Evolutionary conservation across 202 grass and related monocot genomes (phyloP).

Genomic region (Schoenoplectus tabernaemontani): DNA sequence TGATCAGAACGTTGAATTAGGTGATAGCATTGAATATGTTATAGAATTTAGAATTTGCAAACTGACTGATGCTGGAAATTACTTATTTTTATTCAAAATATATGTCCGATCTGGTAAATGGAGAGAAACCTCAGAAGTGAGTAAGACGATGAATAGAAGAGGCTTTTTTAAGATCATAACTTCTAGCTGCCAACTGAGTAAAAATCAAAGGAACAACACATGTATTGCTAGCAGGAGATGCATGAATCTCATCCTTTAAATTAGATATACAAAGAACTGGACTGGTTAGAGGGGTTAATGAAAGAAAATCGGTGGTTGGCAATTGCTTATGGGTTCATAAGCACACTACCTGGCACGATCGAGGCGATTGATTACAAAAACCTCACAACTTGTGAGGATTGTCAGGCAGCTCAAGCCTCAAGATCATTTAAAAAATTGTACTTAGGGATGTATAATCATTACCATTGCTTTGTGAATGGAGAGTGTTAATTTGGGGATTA

Average conservation of each 20-base stretch:
- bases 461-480: slow-evolving; percentile 65
- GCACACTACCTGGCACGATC: slow-evolving; percentile 56
- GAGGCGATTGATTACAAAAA: slow-evolving; percentile 60
- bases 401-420: slow-evolving; percentile 63
- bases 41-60: slow-evolving; percentile 73
- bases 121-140: slow-evolving; percentile 44
- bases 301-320: slow-evolving; percentile 58
- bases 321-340: slow-evolving; percentile 77
- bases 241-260: slow-evolving; percentile 56
- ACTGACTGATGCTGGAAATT: slow-evolving; percentile 67
- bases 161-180: slow-evolving; percentile 62
- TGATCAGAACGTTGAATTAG: slow-evolving; percentile 43
- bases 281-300: slow-evolving; percentile 59
- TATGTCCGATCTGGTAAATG: slow-evolving; percentile 68
- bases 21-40: slow-evolving; percentile 62
- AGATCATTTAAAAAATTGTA: slow-evolving; percentile 73
- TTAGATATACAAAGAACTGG: slow-evolving; percentile 56
- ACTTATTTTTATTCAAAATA: slow-evolving; percentile 71
- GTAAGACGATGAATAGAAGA: slow-evolving; percentile 53
- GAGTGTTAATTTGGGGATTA: slow-evolving; percentile 72
- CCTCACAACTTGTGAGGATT: slow-evolving; percentile 70
- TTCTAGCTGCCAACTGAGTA: slow-evolving; percentile 61
- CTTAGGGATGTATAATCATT: slow-evolving; percentile 79
- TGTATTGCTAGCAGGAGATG: slow-evolving; percentile 64
- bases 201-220: slow-evolving; percentile 56